A percentile compares a stretch with the other conserved stretches of the same genome.
Evolutionary conservation across 2,329 filamentous ascomycete genomes (phyloP).

Genomic region (Clarireedia homoeocarpa): DNA sequence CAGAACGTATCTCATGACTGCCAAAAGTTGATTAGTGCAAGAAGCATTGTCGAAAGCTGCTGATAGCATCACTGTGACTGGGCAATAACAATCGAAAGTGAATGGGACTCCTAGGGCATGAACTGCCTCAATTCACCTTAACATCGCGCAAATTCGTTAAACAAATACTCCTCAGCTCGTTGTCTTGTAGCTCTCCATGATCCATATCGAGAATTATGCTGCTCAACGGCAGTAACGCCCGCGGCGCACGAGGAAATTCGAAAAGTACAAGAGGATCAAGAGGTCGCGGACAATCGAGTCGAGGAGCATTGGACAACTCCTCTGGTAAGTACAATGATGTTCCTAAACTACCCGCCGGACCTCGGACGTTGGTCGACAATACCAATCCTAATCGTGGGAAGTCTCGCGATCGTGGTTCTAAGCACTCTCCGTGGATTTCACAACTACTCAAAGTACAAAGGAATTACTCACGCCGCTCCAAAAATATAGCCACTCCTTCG

Average conservation of each 20-base stretch:
- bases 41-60: not conserved
- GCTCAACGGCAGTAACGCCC: slow-evolving; percentile 21
- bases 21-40: not conserved
- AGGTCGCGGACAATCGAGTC: slow-evolving; percentile 26
- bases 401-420: slow-evolving; percentile 9
- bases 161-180: slow-evolving; percentile 18
- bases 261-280: slow-evolving; percentile 26
- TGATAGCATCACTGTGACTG: not conserved
- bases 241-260: slow-evolving; percentile 22
- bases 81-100: not conserved
- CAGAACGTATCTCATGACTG: not conserved
- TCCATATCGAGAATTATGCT: slow-evolving; percentile 26
- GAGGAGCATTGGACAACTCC: slow-evolving; percentile 28
- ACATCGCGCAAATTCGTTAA: not conserved
- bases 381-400: slow-evolving; percentile 13
- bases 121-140: not conserved
- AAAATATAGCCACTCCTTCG: slow-evolving; percentile 13
- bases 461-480: slow-evolving; percentile 3
- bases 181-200: slow-evolving; percentile 21
- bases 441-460: not conserved
- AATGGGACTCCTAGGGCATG: not conserved
- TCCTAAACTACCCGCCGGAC: slow-evolving; percentile 8
- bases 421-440: slow-evolving; percentile 14
- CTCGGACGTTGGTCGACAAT: slow-evolving; percentile 11
- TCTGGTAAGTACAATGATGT: slow-evolving; percentile 23